Conservation (phyloP, 1,139 yeast genomes). For the Magnusiomyces fungicola region DNA sequence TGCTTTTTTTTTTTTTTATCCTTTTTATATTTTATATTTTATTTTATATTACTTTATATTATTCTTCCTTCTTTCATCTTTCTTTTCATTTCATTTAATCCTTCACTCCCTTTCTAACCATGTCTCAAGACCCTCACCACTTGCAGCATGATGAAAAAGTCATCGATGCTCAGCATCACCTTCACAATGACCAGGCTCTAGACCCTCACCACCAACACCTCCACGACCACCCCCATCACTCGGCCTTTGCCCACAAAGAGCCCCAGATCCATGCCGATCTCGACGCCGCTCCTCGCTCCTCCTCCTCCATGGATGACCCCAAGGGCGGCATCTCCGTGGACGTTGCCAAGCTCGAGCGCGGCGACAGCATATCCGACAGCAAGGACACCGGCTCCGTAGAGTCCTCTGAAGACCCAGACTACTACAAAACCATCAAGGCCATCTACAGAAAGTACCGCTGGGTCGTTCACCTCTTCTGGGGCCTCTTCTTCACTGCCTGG, state of each 20-base stretch:
- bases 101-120: not conserved
- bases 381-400: constrained; percentile 2
- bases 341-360: constrained; percentile 14
- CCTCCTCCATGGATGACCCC: no score
- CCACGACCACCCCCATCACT: constrained; percentile 26
- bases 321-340: no score
- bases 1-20: constrained; percentile 31
- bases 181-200: constrained; percentile 8
- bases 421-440: no score
- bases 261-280: constrained; percentile 24
- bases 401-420: not conserved
- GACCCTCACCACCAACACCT: constrained; percentile 23
- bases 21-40: not conserved
- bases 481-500: constrained; percentile 54
- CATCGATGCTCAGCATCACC: constrained; percentile 23
- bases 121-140: not conserved
- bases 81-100: not conserved
- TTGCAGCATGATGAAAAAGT: constrained; percentile 9
- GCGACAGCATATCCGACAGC: constrained; percentile 13
- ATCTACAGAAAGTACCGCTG: constrained; percentile 19
- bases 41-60: not conserved
- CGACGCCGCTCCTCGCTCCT: constrained; percentile 24
- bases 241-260: constrained; percentile 21
- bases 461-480: constrained; percentile 28
- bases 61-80: not conserved